A percentile compares a stretch with the other conserved stretches of the same genome.
phyloP scores from a whole-genome alignment of 164 flowering plant species.

The Hamamelis virginiana region DNA sequence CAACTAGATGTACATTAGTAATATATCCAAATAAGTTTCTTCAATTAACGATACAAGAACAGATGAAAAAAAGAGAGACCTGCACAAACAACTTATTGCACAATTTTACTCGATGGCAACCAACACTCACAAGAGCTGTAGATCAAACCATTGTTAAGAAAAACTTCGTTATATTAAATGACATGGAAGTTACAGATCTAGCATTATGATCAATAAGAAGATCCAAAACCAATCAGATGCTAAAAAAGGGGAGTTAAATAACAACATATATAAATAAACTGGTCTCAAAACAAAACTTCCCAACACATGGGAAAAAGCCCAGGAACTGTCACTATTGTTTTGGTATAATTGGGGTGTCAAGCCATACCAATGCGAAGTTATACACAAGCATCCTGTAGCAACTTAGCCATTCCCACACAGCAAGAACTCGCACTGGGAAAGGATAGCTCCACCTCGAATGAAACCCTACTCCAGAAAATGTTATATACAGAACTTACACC shows the following conservation, averaged over 20 bases:
- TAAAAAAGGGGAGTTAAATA: constrained; percentile 7
- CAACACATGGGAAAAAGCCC: constrained; percentile 14
- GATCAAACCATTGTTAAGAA: no score
- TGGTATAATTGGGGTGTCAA: constrained; percentile 15
- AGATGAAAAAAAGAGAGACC: no score
- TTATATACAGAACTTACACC: constrained; percentile 30
- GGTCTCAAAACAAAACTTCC: constrained; percentile 35
- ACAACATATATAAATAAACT: constrained; percentile 25
- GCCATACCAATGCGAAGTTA: constrained; percentile 14
- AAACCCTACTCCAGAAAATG: constrained; percentile 20
- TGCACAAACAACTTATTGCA: no score
- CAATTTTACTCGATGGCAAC: no score
- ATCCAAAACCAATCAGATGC: constrained; percentile 1
- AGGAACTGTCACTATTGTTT: neutral
- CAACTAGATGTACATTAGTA: no score
- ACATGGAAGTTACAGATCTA: no score
- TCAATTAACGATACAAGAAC: no score
- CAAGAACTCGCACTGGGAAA: constrained; percentile 9
- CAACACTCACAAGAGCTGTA: no score
- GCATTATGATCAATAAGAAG: neutral
- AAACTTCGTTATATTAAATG: no score
- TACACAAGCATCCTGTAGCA: constrained; percentile 13
- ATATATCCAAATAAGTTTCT: no score
- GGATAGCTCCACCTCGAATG: constrained; percentile 11
- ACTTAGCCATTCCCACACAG: constrained; percentile 7